Base-by-base conservation (phyloP, 305 asterid genomes). In the Fraxinus platypoda region DNA sequence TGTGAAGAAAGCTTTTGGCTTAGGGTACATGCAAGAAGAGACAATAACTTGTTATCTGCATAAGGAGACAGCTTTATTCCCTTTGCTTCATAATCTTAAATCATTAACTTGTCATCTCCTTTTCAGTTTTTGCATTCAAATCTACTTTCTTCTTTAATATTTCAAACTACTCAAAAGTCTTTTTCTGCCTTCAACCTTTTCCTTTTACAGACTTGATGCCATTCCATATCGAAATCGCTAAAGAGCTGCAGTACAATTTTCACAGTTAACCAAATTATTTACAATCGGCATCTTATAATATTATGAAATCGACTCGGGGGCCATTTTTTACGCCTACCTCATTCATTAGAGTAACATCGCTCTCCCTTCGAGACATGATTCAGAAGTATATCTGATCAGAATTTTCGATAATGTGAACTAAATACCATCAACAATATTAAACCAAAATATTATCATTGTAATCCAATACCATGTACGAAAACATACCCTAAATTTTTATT, bases 51-150 rank as follows among this genome's bases (percentile, higher is more conserved):
- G 23, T 83, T 19, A 38, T 41, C 25, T 25, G 76, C 74, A 70
- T 28, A 85, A 83, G 85, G 79, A 78, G 75, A 75, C 52, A 49
- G 35, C 88, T 91, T 90, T 91, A 94, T 93, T 93, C 97, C 88
- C 86, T 91, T 87, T 93, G 93, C 90, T 90, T 83, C 82, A 49
- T 80, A 66, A 37, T 87, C 86, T 78, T 87, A 84, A 81, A 90
- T 87, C 83, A 84, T 77, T 57, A 62, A 54, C 83, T 28, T 79
- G 86, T 76, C 85, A 78, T 64, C 81, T 88, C 91, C 68, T 81
- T 90, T 87, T 87, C 89, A 75, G 66, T 80, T 64, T 57, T 59
- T 34, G 78, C 79, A 83, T 77, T 66, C 30, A 19, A 33, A 68
- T 66, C 25, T 13, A 38, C 73, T 49, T 43, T 33, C 77, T 33